These are phyloP conservation scores for Lithohypha guttulata DNA, from an alignment of 2,329 filamentous ascomycete species.

Conservation along the genomic window DNA sequence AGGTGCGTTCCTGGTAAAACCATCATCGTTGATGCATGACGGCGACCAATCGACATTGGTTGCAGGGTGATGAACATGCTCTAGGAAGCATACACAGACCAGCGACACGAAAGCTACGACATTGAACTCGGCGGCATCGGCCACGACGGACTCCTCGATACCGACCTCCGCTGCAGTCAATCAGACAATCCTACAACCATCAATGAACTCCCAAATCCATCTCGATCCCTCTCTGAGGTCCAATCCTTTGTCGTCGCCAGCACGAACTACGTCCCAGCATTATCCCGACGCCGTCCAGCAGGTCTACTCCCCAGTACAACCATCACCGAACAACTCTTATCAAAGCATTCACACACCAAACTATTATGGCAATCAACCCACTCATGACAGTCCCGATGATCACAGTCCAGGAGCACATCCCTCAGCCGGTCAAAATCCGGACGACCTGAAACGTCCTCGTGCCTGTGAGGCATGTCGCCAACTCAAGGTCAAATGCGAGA, in stretches of 20 bases:
- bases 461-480: constrained; percentile 67
- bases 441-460: constrained; percentile 54
- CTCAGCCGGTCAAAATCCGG: constrained; percentile 21
- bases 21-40: no score
- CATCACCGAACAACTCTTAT: constrained; percentile 19
- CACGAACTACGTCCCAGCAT: constrained; percentile 15
- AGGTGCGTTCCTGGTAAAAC: no score
- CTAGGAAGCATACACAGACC: no score
- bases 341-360: constrained; percentile 18
- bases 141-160: no score
- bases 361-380: constrained; percentile 18
- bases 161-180: neutral
- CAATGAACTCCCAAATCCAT: constrained; percentile 9
- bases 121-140: neutral
- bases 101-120: no score
- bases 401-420: constrained; percentile 16
- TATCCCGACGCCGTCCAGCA: constrained; percentile 13
- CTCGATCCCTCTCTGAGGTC: constrained; percentile 17
- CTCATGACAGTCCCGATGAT: constrained; percentile 18
- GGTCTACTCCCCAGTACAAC: constrained; percentile 19
- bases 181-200: no score
- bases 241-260: constrained; percentile 16
- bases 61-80: no score
- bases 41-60: no score
- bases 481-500: constrained; percentile 76